Evolutionary conservation across 2,329 filamentous ascomycete genomes (phyloP), one percentile per base, ranked within the genome.

Genomic region (Ophiosphaerella korrae): DNA sequence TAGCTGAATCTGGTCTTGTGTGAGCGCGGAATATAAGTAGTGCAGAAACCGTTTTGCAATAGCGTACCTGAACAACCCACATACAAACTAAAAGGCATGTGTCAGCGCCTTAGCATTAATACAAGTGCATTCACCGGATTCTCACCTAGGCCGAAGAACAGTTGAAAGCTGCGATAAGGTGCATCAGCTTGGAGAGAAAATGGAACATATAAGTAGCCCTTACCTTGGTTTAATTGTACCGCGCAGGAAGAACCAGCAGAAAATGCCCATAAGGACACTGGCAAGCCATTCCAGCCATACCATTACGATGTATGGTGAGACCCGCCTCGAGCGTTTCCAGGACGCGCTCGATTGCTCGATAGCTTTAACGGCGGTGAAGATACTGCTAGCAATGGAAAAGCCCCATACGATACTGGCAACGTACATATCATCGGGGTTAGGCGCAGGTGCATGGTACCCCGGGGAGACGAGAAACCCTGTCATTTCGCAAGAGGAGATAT

Each of bases 261-360:
- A 65, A 23, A 78, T 49, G 4, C 65, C 69, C 36, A 80, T 77
- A 12, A 67, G 60, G 7, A 77, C 56, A 23, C 74, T 79, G 3
- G 77, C 76, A 3, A 68, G 13, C 7, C 79, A 68, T 59, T 80
- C 78, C 5, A 73, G 46, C 78, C 78, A 80, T 43, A 80, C 71
- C 75, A 80, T 76, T 67, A 73, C 75, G 0, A 80, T 67, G 47
- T 79, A 80, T 1, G 62, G 26, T 11, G 26, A 29, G 5, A 29
- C 26, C 8, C 26, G 26, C 26, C 26, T 11, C 26, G 26, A 42
- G 26, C 31, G 42, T 44, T 44, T 44, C 42, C 42, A 44, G 14
- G 42, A 44, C 12, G 42, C 32, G 32, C 26, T 44, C n/a, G 29
- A 34, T 35, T 44, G 42, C 18, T 35, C 31, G 29, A 44, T 18